Evolutionary conservation across 2,329 filamentous ascomycete species (phyloP).

Genomic region (Phoma herbarum): DNA sequence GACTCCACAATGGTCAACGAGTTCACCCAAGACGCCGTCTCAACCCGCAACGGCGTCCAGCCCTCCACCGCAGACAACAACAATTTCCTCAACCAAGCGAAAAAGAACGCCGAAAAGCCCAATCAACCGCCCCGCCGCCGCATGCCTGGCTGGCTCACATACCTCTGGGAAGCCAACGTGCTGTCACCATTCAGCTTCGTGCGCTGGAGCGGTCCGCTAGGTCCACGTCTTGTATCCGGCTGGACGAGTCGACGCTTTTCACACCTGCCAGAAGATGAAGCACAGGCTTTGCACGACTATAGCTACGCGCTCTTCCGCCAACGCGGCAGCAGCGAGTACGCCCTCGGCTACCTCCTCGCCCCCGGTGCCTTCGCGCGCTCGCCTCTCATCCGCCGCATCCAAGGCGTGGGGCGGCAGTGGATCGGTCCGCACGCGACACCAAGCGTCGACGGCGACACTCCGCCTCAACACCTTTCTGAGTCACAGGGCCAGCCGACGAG

Average conservation of each 20-base stretch:
- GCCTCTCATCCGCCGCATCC: slow-evolving; percentile 86
- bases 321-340: slow-evolving; percentile 92
- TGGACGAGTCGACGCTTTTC: slow-evolving; percentile 95
- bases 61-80: slow-evolving; percentile 66
- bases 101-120: slow-evolving; percentile 33
- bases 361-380: slow-evolving; percentile 91
- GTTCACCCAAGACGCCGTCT: slow-evolving; percentile 77
- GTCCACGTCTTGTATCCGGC: slow-evolving; percentile 89
- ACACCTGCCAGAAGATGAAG: slow-evolving; percentile 81
- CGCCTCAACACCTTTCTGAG: slow-evolving; percentile 16
- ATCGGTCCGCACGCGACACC: slow-evolving; percentile 44
- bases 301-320: slow-evolving; percentile 94
- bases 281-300: slow-evolving; percentile 88
- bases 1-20: slow-evolving; percentile 79
- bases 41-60: slow-evolving; percentile 75
- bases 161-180: slow-evolving; percentile 92
- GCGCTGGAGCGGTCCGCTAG: slow-evolving; percentile 85
- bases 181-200: slow-evolving; percentile 93
- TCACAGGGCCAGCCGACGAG: slow-evolving; percentile 32
- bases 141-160: slow-evolving; percentile 85
- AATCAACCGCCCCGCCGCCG: slow-evolving; percentile 65
- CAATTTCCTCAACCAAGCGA: slow-evolving; percentile 62
- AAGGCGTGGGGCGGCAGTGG: slow-evolving; percentile 81
- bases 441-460: slow-evolving; percentile 37
- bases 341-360: slow-evolving; percentile 88